phyloP scores from a whole-genome alignment of 345 rosid species.

The Viola odorata region DNA sequence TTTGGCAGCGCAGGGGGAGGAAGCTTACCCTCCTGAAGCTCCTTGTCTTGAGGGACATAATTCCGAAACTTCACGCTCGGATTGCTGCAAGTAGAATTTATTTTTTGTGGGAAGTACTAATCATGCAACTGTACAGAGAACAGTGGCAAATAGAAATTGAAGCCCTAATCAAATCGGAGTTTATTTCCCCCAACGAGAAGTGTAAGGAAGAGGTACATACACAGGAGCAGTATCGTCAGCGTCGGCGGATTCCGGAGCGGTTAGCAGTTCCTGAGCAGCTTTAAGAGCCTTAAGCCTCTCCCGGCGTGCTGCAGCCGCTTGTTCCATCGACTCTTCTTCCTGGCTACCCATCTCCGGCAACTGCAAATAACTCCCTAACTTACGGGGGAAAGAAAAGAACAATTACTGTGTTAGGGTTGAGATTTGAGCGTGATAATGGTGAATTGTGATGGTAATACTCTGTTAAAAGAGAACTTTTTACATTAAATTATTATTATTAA shows the following conservation, averaged over 20 bases:
- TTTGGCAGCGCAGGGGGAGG: slow-evolving; percentile 83
- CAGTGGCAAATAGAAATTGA: not conserved
- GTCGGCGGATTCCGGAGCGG: slow-evolving; percentile 32
- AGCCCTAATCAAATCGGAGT: slow-evolving; percentile 12
- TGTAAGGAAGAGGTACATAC: slow-evolving; percentile 7
- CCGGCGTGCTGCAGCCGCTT: slow-evolving; percentile 59
- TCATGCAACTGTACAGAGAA: too few relatives aligned
- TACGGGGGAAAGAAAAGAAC: too few relatives aligned
- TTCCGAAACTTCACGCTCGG: slow-evolving; percentile 80
- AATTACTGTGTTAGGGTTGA: too few relatives aligned
- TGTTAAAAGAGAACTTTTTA: too few relatives aligned
- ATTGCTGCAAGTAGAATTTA: slow-evolving; percentile 31
- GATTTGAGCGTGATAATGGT: too few relatives aligned
- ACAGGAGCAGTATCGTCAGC: slow-evolving; percentile 26
- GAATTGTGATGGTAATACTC: too few relatives aligned
- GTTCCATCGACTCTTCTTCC: slow-evolving; percentile 66
- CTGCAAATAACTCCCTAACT: too few relatives aligned
- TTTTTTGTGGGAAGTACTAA: too few relatives aligned
- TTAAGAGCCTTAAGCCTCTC: slow-evolving; percentile 77
- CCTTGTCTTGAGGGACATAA: slow-evolving; percentile 90
- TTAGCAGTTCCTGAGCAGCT: slow-evolving; percentile 64
- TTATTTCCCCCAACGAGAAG: slow-evolving; percentile 1
- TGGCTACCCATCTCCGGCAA: too few relatives aligned
- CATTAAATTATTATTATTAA: too few relatives aligned
- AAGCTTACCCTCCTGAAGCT: slow-evolving; percentile 82